Base-by-base conservation (phyloP, 2,329 filamentous ascomycete species). In the Aspergillus sp. region DNA sequence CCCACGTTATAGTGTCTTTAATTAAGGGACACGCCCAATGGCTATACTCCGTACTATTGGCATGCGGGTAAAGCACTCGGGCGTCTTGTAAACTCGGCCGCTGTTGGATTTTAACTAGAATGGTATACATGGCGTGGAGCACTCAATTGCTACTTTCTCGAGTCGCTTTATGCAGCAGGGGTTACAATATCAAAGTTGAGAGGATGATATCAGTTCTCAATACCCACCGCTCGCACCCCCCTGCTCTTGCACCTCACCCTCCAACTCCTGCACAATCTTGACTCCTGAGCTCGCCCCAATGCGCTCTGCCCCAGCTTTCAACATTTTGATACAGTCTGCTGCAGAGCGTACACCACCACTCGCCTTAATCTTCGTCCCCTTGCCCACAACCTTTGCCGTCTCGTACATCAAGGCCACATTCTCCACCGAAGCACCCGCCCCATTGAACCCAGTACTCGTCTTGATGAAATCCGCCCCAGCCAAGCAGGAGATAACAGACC, bases 391-490 rank as follows among this genome's bases (percentile, higher is more conserved):
- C 62, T 80, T 76, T 11, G 79, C 79, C 3, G 77, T 77, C 9
- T 76, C 75, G 12, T 77, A 75, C 84, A 86, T 86, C 27, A 84
- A 67, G 49, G 75, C 71, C 23, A 87, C 82, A 64, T 84, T 73
- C 52, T 82, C 77, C 15, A 79, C 72, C 37, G 68, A 80, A 0
- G 84, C 84, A 8, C 84, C 83, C 1, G 75, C 73, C 0, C 84
- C 84, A 50, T 80, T 78, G 69, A 85, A 86, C 1, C 84, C 84
- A 1, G 84, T 86, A 31, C 79, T 81, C 0, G 84, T 86, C 73
- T 86, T 86, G 60, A 87, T 80, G 61, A 79, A 86, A 63, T 86
- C 82, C 48, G 82, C 81, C 4, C 77, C 77, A 2, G 84, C 83
- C 35, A 79, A 74, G 15, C 77, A 79, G 2, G 81, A 79, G 41